Conservation (phyloP, 768 basidiomycete genomes). For the Auricularia sp. region DNA sequence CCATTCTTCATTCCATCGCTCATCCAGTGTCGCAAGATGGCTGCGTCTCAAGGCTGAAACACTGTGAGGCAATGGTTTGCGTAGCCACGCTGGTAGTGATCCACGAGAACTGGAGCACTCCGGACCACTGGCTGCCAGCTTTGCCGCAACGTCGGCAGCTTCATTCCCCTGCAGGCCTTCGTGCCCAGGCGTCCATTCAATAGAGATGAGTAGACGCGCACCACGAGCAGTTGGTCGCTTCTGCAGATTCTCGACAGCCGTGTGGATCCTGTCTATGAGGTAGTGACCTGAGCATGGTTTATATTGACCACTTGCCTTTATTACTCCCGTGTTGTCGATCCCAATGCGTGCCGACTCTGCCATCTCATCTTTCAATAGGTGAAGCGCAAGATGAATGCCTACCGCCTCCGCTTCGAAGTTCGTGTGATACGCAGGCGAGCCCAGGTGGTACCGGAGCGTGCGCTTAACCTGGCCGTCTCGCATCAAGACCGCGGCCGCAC, state of each 20-base stretch:
- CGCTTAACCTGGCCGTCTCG: not conserved
- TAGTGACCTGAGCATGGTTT: not conserved
- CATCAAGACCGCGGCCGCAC: conserved; percentile 21
- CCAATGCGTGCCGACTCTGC: not conserved
- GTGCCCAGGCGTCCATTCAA: not conserved
- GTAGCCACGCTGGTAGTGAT: not conserved
- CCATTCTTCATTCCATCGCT: too few species aligned
- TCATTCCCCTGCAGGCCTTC: not conserved
- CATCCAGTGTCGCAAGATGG: too few species aligned
- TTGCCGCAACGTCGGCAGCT: not conserved
- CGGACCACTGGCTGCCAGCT: not conserved
- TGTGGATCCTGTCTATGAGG: not conserved
- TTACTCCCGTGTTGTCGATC: conserved; percentile 13
- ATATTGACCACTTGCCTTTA: not conserved
- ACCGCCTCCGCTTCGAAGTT: conserved; percentile 24
- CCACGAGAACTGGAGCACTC: not conserved
- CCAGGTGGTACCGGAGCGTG: conserved; percentile 15
- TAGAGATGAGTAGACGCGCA: not conserved
- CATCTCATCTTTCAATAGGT: conserved; percentile 15
- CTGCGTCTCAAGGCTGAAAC: too few species aligned
- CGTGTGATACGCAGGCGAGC: conserved; percentile 15
- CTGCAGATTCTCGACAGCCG: not conserved
- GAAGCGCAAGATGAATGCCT: conserved; percentile 18
- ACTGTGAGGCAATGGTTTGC: not conserved
- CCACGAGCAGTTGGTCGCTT: not conserved